Conservation (phyloP, 768 basidiomycete species). For the Amanita rubescens region DNA sequence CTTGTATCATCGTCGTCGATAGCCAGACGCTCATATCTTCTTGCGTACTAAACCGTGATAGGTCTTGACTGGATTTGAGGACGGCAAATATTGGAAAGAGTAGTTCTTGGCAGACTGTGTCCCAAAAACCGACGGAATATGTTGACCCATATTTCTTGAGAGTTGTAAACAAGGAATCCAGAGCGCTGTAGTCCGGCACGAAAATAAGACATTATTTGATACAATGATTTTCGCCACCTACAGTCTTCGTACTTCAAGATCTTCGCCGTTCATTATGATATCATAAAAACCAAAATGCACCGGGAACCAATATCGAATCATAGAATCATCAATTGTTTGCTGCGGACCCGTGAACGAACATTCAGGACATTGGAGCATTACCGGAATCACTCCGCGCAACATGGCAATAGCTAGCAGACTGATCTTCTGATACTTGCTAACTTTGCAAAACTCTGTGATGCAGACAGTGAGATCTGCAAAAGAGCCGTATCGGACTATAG, state of each 20-base stretch:
- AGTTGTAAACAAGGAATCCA: constrained; percentile 94
- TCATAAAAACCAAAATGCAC: constrained; percentile 97
- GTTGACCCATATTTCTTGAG: constrained; percentile 82
- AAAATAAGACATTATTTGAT: not conserved
- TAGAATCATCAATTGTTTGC: constrained; percentile 61
- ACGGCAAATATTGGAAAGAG: constrained; percentile 98
- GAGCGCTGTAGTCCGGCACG: constrained; percentile 49
- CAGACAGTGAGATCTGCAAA: constrained; percentile 96
- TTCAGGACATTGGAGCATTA: constrained; percentile 83
- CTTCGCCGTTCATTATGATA: constrained; percentile 99
- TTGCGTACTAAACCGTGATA: constrained; percentile 89
- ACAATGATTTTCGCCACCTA: constrained; percentile 36
- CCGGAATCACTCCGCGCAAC: constrained; percentile 87
- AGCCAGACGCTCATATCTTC: constrained; percentile 99
- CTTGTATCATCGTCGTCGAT: constrained; percentile 98
- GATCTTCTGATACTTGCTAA: constrained; percentile 98
- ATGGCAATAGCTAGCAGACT: constrained; percentile 93
- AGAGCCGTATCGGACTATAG: constrained; percentile 89
- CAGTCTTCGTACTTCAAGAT: constrained; percentile 94
- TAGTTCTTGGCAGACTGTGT: constrained; percentile 92
- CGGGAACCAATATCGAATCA: constrained; percentile 97
- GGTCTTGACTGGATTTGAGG: constrained; percentile 85
- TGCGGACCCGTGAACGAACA: constrained; percentile 28
- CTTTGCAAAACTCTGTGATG: constrained; percentile 99
- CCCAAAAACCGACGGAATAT: constrained; percentile 94